Conservation (phyloP, 2,329 filamentous ascomycete genomes). For the Penicillium sp. region DNA sequence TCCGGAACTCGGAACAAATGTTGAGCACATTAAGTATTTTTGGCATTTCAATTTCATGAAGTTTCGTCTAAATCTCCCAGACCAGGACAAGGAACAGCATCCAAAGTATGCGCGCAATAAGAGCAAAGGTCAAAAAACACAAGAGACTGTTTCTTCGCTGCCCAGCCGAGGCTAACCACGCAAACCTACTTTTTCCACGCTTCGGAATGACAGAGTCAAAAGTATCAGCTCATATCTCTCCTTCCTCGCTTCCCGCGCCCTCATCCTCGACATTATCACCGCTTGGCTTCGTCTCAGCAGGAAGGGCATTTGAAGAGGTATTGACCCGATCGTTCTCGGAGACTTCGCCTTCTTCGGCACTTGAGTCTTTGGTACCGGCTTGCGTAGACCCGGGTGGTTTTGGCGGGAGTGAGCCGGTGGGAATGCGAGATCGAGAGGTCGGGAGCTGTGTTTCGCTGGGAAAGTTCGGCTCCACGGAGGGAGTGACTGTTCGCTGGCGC, state of each 20-base stretch:
- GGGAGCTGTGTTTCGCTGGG: conserved; percentile 6
- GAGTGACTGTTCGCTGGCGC: conserved; percentile 35
- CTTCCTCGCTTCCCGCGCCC: conserved; percentile 46
- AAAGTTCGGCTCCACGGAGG: conserved; percentile 7
- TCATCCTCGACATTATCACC: conserved; percentile 25
- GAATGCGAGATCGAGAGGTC: conserved; percentile 20
- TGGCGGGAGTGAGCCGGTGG: conserved; percentile 12
- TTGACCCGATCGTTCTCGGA: conserved; percentile 13
- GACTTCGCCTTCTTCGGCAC: conserved; percentile 24
- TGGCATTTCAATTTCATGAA: background rate
- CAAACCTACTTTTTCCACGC: background rate
- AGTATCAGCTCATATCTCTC: conserved; percentile 35
- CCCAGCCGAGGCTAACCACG: background rate
- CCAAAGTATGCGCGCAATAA: background rate
- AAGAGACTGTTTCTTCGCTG: background rate
- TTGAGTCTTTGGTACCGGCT: conserved; percentile 7
- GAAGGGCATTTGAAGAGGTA: background rate
- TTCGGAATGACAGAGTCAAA: background rate
- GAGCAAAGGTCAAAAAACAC: background rate
- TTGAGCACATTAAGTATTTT: background rate
- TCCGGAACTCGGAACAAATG: too few species aligned
- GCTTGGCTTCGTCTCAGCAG: conserved; percentile 3
- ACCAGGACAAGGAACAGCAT: background rate
- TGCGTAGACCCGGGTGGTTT: background rate
- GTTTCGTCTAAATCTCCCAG: background rate